Evolutionary conservation across 78 protist species (phyloP), one percentile per base, ranked within the genome.

Genomic region (Diacronema lutheri): DNA sequence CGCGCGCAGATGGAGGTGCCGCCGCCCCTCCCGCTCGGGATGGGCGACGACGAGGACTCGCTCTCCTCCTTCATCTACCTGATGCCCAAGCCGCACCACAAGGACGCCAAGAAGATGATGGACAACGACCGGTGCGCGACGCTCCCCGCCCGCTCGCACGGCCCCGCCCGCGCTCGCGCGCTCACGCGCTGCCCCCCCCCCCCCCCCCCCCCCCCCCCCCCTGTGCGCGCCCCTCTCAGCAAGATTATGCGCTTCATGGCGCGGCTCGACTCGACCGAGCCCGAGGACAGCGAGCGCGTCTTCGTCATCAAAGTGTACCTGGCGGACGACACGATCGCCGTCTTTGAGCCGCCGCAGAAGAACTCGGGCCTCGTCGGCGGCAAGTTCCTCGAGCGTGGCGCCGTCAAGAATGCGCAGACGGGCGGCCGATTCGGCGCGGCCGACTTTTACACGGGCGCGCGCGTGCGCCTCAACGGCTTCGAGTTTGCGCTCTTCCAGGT

Each of bases 311-410:
- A 83, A 44, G 88, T 40, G 87, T 83, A 69, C 86, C 81, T 74
- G 26, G 90, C 88, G 26, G 89, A 90, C 73, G 90, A 88, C 74
- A 88, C 91, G 38, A 23, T 92, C 55, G 46, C 84, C 10, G 61
- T 94, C 73, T 86, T 80, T 35, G 95, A 94, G 91, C 58, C 62
- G 13, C 80, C 74, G 21, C 35, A 23, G 33, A 91, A 89, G 41
- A 93, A 93, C 87, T 87, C 92, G n/a, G 95, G 95, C 29, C 14
- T 90, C 23, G 38, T 90, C 14, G 89, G 90, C 29, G 95, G 95
- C 10, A 90, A 88, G 68, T 93, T 88, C 46, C 78, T 93, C 25
- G 90, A 83, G 74, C 87, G 91, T 44, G 11, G 40, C 37, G 23
- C 57, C 56, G 61, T 79, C 31, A 19, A 55, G 69, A 50, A 58